phyloP scores from a whole-genome alignment of 495 filamentous ascomycete species.

The Aspergillus bridgeri region DNA sequence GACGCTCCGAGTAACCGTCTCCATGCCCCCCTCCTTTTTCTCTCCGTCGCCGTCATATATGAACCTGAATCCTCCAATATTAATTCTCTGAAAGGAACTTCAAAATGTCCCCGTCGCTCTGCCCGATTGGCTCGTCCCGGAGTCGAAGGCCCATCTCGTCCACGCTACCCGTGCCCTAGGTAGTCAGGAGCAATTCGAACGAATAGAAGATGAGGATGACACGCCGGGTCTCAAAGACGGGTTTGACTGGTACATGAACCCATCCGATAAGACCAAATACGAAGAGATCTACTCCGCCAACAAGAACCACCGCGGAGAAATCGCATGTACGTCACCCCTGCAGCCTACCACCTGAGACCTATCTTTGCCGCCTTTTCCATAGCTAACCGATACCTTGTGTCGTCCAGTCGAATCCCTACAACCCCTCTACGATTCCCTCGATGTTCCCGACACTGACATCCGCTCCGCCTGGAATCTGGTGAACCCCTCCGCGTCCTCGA shows the following conservation, averaged over 20 bases:
- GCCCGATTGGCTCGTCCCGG: constrained; percentile 94
- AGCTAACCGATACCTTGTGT: background rate
- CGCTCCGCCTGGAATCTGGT: constrained; percentile 94
- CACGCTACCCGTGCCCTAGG: constrained; percentile 82
- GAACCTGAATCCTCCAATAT: background rate
- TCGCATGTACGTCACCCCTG: constrained; percentile 62
- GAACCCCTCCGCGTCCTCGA: constrained; percentile 73
- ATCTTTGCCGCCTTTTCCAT: background rate
- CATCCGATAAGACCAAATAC: constrained; percentile 84
- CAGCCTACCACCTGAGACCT: background rate
- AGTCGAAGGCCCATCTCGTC: constrained; percentile 93
- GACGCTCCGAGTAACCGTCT: background rate
- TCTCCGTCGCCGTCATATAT: background rate
- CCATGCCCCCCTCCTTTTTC: background rate
- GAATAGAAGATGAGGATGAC: constrained; percentile 71
- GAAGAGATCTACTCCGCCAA: constrained; percentile 93
- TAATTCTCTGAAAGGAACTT: constrained; percentile 61
- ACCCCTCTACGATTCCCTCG: constrained; percentile 82
- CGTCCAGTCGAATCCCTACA: constrained; percentile 69
- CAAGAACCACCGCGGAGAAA: constrained; percentile 77
- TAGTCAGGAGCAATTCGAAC: constrained; percentile 75
- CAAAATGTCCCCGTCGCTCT: constrained; percentile 75
- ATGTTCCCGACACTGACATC: constrained; percentile 94
- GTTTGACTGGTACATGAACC: constrained; percentile 99
- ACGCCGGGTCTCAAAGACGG: constrained; percentile 83